Evolutionary conservation across 495 filamentous ascomycete genomes (phyloP), one percentile per base, ranked within the genome.

Genomic region (Beverwykella pulmonaria): DNA sequence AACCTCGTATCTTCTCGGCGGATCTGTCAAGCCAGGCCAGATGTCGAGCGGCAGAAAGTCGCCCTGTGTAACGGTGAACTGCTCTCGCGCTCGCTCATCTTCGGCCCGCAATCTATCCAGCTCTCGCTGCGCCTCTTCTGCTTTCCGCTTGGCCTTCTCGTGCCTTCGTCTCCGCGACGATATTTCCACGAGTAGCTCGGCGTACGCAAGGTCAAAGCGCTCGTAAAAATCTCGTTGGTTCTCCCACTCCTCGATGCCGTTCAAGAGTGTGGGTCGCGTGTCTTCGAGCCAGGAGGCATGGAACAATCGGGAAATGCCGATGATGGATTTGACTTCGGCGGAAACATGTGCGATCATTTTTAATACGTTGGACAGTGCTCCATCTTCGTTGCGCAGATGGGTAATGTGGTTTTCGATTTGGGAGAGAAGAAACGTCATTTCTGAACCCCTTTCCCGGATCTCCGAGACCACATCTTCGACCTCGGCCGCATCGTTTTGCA

Each of bases 391-490:
- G 19, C 65, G 52, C 89, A 97, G 82, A 26, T 86, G 82, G 6
- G 77, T 73, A 61, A 92, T 63, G 90, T 44, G 89, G 84, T 17
- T 81, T 75, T 81, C 74, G 8, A 90, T 79, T 0, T 82, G 76
- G 5, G 80, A 81, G 53, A 88, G 88, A 36, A 84, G 82, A 0
- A 74, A 76, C 75, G 96, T 92, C 86, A 97, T 93, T 32, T 89
- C 85, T 8, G 82, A 81, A 22, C 91, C 85, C 47, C 85, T 86
- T 60, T 91, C 87, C 62, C 88, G 84, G 53, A 98, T 87, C 69
- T 98, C 94, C 58, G 81, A 77, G 1, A 96, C 88, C 15, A 97
- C 94, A 69, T 95, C 94, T 10, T 96, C 92, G 1, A 97, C 92
- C 71, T 96, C 89, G 4, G 80, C 80, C 4, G 94, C 90, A 74